Percentiles rank a stretch among this genome's conserved stretches.
Evolutionary conservation across 257 asterid species (phyloP).

Genomic region (Gentiana straminea): DNA sequence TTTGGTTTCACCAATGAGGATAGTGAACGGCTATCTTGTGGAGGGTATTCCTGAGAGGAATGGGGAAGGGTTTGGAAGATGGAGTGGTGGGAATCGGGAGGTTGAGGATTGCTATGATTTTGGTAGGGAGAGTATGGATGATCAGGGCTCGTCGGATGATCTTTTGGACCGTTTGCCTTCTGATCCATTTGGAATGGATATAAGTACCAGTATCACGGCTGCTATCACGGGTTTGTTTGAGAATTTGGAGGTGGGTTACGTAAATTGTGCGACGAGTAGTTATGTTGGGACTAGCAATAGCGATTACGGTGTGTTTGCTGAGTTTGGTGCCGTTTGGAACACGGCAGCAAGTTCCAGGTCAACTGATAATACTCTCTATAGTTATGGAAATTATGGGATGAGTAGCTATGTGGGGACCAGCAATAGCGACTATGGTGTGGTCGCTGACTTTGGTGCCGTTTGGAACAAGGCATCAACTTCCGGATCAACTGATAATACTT

Average conservation of each 20-base stretch:
- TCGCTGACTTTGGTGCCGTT: no score
- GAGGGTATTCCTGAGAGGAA: slow-evolving; percentile 52
- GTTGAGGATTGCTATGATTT: slow-evolving; percentile 25
- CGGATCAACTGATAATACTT: no score
- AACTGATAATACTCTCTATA: no score
- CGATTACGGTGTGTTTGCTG: neutral
- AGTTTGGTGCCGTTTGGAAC: slow-evolving; percentile 43
- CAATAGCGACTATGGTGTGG: no score
- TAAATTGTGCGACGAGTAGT: slow-evolving; percentile 14
- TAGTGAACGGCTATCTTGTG: slow-evolving; percentile 45
- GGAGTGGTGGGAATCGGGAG: slow-evolving; percentile 26
- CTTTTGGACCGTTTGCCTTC: slow-evolving; percentile 64
- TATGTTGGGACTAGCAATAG: no score
- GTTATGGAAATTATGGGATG: no score
- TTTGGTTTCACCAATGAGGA: slow-evolving; percentile 53
- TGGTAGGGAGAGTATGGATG: slow-evolving; percentile 30
- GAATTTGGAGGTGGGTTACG: slow-evolving; percentile 50
- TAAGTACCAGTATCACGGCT: slow-evolving; percentile 45
- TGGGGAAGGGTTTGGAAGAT: slow-evolving; percentile 35
- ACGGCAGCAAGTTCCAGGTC: slow-evolving; percentile 26
- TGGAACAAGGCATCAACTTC: no score
- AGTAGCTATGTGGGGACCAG: no score
- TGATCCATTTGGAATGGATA: slow-evolving; percentile 93
- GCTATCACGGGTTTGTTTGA: slow-evolving; percentile 61
- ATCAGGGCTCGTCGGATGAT: slow-evolving; percentile 43